Conservation (phyloP, 148 eudicot genomes). For the Euryodendron excelsum region DNA sequence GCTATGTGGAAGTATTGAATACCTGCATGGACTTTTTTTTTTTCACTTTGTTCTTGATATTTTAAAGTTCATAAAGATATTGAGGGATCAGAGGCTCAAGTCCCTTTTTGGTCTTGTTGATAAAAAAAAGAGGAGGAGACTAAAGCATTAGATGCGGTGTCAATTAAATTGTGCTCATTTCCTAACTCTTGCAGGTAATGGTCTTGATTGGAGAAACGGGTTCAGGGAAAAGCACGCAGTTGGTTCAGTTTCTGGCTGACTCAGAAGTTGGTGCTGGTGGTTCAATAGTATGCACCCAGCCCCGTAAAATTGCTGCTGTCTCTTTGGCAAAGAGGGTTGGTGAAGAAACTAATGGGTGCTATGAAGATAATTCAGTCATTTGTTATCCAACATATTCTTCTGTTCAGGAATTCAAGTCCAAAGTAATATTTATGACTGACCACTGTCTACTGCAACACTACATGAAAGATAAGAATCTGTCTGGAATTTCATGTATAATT, state of each 20-base stretch:
- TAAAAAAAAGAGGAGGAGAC: too few species aligned
- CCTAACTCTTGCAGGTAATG: background rate
- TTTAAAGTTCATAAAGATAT: too few species aligned
- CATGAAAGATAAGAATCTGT: constrained; percentile 7
- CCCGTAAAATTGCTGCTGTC: constrained; percentile 16
- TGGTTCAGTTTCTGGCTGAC: constrained; percentile 18
- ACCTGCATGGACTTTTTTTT: too few species aligned
- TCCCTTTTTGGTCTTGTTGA: background rate
- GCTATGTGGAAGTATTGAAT: too few species aligned
- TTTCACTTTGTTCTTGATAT: too few species aligned
- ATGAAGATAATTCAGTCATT: background rate
- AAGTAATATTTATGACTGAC: constrained; percentile 4
- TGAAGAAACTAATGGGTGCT: constrained; percentile 6
- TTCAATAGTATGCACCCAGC: constrained; percentile 16
- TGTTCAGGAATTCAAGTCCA: background rate
- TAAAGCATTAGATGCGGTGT: background rate
- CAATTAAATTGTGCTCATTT: background rate
- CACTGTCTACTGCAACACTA: constrained; percentile 2
- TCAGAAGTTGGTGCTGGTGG: background rate
- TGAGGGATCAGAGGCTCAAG: background rate
- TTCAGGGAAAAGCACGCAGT: constrained; percentile 19
- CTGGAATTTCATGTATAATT: constrained; percentile 6
- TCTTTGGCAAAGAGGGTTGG: constrained; percentile 7
- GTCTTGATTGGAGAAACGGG: constrained; percentile 18
- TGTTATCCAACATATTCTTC: constrained; percentile 2